These are phyloP conservation scores for Tetramitus jugosus DNA, from an alignment of 208 protist genomes.

Conservation along the genomic window DNA sequence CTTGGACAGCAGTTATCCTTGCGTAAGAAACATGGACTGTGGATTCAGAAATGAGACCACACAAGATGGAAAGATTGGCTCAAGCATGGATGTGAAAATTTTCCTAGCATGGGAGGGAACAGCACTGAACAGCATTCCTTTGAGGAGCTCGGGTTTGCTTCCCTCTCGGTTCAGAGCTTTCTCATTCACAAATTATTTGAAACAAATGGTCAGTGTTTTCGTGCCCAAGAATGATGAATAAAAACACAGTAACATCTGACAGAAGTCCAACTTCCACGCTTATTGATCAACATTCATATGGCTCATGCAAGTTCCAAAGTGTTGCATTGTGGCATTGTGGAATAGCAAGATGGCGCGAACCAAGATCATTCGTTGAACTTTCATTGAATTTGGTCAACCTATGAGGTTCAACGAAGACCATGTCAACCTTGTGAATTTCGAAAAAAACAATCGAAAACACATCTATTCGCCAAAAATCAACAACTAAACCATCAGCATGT, in stretches of 20 bases:
- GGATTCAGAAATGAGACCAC: neutral
- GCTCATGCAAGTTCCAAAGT: neutral
- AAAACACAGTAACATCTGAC: neutral
- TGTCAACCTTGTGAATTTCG: neutral
- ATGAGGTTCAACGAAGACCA: too few species aligned
- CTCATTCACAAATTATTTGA: constrained; percentile 13
- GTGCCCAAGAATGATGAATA: neutral
- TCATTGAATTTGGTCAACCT: too few species aligned
- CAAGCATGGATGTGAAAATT: constrained; percentile 4
- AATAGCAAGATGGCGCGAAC: too few species aligned
- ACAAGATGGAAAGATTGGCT: too few species aligned
- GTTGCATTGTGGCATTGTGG: too few species aligned
- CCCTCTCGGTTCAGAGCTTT: neutral
- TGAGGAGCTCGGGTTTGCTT: constrained; percentile 10
- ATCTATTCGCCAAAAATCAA: too few species aligned
- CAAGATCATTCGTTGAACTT: too few species aligned
- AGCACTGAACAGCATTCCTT: neutral
- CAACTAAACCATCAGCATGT: constrained; percentile 35
- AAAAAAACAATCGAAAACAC: neutral
- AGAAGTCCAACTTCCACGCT: neutral
- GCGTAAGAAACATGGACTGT: constrained; percentile 10
- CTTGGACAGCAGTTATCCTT: neutral
- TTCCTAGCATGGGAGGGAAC: constrained; percentile 5
- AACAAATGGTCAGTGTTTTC: neutral
- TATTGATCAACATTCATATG: neutral